Conservation (phyloP, 371 early-diverging fungal species). For the Mucor lusitanicus region DNA sequence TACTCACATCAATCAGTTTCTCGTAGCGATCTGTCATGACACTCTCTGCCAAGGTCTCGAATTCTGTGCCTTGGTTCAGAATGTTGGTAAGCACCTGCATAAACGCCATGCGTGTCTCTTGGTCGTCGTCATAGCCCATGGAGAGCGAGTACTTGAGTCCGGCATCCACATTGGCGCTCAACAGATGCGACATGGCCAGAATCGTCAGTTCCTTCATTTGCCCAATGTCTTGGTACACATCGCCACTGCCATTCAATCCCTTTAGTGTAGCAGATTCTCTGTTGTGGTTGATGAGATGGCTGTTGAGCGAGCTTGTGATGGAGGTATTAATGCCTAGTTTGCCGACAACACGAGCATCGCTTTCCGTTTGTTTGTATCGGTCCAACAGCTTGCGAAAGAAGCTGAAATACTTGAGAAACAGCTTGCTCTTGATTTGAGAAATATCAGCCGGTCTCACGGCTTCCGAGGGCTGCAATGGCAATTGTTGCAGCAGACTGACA, state of each 20-base stretch:
- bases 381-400: constrained; percentile 86
- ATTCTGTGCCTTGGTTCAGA: constrained; percentile 85
- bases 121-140: constrained; percentile 92
- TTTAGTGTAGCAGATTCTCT: not conserved
- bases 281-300: not conserved
- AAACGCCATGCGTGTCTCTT: constrained; percentile 84
- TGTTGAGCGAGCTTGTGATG: not conserved
- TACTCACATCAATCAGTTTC: constrained; percentile 70
- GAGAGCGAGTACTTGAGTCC: constrained; percentile 89
- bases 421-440: constrained; percentile 63
- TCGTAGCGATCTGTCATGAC: constrained; percentile 75
- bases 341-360: not conserved
- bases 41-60: constrained; percentile 80
- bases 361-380: constrained; percentile 69
- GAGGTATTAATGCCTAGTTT: not conserved
- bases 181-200: constrained; percentile 84
- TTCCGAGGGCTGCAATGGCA: constrained; percentile 82
- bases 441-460: constrained; percentile 59
- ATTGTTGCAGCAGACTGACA: constrained; percentile 72
- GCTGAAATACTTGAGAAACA: constrained; percentile 83
- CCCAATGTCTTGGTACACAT: constrained; percentile 50
- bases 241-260: not conserved
- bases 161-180: constrained; percentile 89
- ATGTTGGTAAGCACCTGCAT: constrained; percentile 93
- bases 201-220: constrained; percentile 83